These are phyloP conservation scores for Septoria linicola DNA, from an alignment of 2,329 filamentous ascomycete species.

Conservation along the genomic window DNA sequence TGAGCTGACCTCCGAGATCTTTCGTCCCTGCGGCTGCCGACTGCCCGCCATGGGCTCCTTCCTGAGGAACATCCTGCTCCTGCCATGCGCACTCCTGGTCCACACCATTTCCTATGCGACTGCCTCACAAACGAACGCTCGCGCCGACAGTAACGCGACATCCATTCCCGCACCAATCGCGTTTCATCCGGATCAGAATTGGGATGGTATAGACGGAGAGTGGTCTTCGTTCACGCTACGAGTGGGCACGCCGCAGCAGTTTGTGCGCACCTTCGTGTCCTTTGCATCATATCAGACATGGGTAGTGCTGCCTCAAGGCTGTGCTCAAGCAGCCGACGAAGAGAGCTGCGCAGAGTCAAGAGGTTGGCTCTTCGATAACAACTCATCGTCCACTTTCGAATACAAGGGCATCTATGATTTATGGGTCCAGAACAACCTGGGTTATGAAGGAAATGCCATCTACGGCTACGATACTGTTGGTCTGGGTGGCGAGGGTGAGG, in stretches of 20 bases:
- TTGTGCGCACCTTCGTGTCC: slow-evolving; percentile 60
- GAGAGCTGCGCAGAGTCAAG: slow-evolving; percentile 54
- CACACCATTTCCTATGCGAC: slow-evolving; percentile 16
- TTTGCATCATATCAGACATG: slow-evolving; percentile 71
- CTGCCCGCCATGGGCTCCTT: slow-evolving; percentile 10
- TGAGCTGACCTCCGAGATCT: neutral
- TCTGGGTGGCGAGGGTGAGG: slow-evolving; percentile 42
- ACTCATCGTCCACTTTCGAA: slow-evolving; percentile 58
- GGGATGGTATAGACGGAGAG: slow-evolving; percentile 64
- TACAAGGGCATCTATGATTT: slow-evolving; percentile 61
- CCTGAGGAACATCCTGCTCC: slow-evolving; percentile 23
- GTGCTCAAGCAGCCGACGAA: slow-evolving; percentile 39
- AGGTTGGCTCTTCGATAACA: slow-evolving; percentile 59
- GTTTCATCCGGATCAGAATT: slow-evolving; percentile 35
- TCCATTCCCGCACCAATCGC: slow-evolving; percentile 31
- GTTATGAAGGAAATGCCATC: slow-evolving; percentile 59
- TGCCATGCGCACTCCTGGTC: slow-evolving; percentile 29
- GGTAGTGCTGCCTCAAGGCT: slow-evolving; percentile 62
- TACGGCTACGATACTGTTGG: slow-evolving; percentile 58
- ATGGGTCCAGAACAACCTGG: slow-evolving; percentile 57
- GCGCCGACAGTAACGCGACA: slow-evolving; percentile 16
- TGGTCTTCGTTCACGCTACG: slow-evolving; percentile 70
- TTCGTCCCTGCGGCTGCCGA: no score
- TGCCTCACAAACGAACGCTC: slow-evolving; percentile 18
- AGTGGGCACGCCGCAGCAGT: slow-evolving; percentile 55